These are phyloP conservation scores for Yamadazyma paraphyllophila DNA, from an alignment of 805 yeast species.

Conservation along the genomic window DNA sequence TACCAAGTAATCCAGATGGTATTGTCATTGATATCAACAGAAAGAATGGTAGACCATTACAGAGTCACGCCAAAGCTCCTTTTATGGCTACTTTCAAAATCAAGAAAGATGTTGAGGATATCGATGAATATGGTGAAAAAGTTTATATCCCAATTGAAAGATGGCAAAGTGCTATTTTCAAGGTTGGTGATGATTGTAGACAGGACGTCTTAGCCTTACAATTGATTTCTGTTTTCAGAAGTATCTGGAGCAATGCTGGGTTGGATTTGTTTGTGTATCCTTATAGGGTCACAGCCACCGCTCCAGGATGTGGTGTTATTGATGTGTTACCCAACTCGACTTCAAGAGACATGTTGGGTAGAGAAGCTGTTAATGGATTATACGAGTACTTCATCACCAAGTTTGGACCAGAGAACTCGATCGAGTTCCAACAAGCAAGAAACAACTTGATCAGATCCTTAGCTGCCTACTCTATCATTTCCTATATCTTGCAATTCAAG, in stretches of 20 bases:
- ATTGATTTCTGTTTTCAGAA: constrained; percentile 83
- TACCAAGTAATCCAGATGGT: constrained; percentile 97
- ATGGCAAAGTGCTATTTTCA: constrained; percentile 96
- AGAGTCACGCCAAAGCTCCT: constrained; percentile 98
- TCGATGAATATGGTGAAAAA: constrained; percentile 37
- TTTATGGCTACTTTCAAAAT: constrained; percentile 95
- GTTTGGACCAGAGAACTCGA: constrained; percentile 91
- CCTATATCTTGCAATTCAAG: constrained; percentile 87
- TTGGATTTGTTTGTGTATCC: constrained; percentile 91
- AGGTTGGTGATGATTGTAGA: constrained; percentile 98
- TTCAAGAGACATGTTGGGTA: constrained; percentile 96
- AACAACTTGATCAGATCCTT: constrained; percentile 89
- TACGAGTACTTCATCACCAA: constrained; percentile 89
- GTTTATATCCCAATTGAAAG: constrained; percentile 49
- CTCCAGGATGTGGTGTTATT: constrained; percentile 98
- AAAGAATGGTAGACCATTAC: constrained; percentile 89
- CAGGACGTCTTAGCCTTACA: constrained; percentile 96
- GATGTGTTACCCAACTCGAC: constrained; percentile 95
- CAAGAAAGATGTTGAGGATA: constrained; percentile 50
- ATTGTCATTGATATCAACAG: constrained; percentile 88
- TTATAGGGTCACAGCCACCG: constrained; percentile 94
- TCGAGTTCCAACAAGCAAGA: constrained; percentile 87
- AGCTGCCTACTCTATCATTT: constrained; percentile 91
- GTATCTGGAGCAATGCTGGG: constrained; percentile 86
- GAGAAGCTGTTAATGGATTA: constrained; percentile 97